Evolutionary conservation across 108 stramenopile genomes (phyloP).

Genomic region (Pseudonitzschia multiseries): DNA sequence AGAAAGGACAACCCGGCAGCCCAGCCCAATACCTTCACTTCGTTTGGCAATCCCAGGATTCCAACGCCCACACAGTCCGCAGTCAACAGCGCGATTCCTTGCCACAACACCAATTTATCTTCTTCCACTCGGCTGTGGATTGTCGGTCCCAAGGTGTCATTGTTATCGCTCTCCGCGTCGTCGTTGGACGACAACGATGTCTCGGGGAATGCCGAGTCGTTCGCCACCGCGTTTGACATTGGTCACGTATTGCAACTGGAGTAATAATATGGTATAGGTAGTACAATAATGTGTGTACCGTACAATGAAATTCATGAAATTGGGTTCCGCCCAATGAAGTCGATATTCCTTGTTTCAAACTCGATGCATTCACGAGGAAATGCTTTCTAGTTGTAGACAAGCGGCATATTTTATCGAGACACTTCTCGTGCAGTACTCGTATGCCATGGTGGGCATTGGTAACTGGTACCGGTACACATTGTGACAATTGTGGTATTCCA

Average conservation of each 20-base stretch:
- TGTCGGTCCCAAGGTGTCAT: neutral
- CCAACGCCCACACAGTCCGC: slow-evolving; percentile 79
- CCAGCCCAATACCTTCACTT: slow-evolving; percentile 43
- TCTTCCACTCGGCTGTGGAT: neutral
- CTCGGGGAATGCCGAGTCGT: neutral
- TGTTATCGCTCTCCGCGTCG: neutral
- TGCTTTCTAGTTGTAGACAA: too few relatives aligned
- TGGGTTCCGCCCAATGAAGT: neutral
- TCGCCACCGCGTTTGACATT: neutral
- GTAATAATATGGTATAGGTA: too few relatives aligned
- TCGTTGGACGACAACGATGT: neutral
- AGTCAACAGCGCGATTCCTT: slow-evolving; percentile 53
- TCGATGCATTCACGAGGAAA: too few relatives aligned
- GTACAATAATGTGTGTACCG: too few relatives aligned
- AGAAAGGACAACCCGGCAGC: slow-evolving; percentile 48
- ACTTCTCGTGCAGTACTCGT: too few relatives aligned
- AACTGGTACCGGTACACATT: too few relatives aligned
- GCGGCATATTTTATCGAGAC: too few relatives aligned
- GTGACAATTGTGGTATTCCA: too few relatives aligned
- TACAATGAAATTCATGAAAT: too few relatives aligned
- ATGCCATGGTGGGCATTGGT: too few relatives aligned
- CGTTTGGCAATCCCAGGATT: slow-evolving; percentile 58
- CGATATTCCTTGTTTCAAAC: neutral
- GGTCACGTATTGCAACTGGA: neutral
- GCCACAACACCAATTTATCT: slow-evolving; percentile 40